Percentiles rank a stretch among this genome's conserved stretches.
phyloP scores from a whole-genome alignment of 805 yeast genomes.

The Priceomyces castillae region DNA sequence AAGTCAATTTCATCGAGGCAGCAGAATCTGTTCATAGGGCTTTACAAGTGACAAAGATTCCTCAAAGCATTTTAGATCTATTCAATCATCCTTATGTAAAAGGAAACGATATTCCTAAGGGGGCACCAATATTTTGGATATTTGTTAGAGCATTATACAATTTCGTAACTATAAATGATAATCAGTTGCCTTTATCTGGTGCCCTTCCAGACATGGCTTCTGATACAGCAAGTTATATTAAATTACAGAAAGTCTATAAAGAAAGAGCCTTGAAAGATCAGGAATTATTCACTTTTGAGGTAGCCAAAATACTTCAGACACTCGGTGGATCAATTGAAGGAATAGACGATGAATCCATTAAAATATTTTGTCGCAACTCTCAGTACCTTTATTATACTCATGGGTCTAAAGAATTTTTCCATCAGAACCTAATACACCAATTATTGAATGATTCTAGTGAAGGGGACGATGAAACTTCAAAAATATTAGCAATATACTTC shows the following conservation, averaged over 20 bases:
- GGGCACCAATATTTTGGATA: conserved; percentile 56
- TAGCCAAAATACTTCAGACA: conserved; percentile 21
- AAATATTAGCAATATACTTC: conserved; percentile 36
- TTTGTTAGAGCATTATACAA: conserved; percentile 50
- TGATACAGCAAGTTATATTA: conserved; percentile 58
- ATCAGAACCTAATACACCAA: conserved; percentile 14
- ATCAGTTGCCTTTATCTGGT: conserved; percentile 68
- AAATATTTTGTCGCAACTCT: conserved; percentile 61
- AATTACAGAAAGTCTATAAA: conserved; percentile 56
- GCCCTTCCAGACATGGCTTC: conserved; percentile 87
- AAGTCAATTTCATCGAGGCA: conserved; percentile 46
- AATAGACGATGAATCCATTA: conserved; percentile 34
- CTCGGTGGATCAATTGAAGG: conserved; percentile 27
- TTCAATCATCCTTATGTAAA: conserved; percentile 20
- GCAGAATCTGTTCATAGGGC: conserved; percentile 34
- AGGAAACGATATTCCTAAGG: conserved; percentile 12
- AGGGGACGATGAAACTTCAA: conserved; percentile 13
- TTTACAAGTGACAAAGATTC: conserved; percentile 33
- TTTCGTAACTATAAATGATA: conserved; percentile 40
- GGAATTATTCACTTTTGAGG: conserved; percentile 33
- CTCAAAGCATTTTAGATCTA: conserved; percentile 24
- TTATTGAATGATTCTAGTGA: conserved; percentile 13
- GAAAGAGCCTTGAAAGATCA: conserved; percentile 54
- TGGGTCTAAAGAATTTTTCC: conserved; percentile 36
- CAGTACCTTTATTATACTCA: conserved; percentile 48